These are phyloP conservation scores for Wickerhamiella domercqiae DNA, from an alignment of 805 yeast species.

Conservation along the genomic window DNA sequence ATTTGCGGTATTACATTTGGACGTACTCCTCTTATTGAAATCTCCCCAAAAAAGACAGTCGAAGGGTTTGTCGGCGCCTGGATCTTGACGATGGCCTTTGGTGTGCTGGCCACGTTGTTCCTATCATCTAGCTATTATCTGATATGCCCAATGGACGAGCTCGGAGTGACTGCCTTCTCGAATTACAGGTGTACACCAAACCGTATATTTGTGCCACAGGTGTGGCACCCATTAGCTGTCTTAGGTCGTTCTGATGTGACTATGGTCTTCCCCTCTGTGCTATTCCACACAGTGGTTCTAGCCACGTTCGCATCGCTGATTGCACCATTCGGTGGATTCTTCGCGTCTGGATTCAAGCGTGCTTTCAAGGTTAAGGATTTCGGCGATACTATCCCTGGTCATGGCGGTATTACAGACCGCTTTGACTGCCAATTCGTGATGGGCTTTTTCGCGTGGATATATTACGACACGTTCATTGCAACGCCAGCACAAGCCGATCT, in stretches of 20 bases:
- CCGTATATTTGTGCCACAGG: slow-evolving; percentile 76
- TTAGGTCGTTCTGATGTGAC: slow-evolving; percentile 14
- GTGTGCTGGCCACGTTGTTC: slow-evolving; percentile 47
- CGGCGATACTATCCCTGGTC: slow-evolving; percentile 97
- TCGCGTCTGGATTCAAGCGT: slow-evolving; percentile 93
- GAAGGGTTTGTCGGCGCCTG: slow-evolving; percentile 98
- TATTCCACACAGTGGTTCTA: slow-evolving; percentile 70
- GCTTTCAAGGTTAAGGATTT: slow-evolving; percentile 94
- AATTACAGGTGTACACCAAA: slow-evolving; percentile 64
- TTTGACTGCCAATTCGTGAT: slow-evolving; percentile 95
- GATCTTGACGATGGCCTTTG: slow-evolving; percentile 74
- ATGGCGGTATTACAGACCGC: slow-evolving; percentile 95
- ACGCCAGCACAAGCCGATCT: slow-evolving; percentile 36
- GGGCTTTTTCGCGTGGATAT: slow-evolving; percentile 89
- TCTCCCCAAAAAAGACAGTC: slow-evolving; percentile 93
- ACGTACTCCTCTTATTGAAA: slow-evolving; percentile 74
- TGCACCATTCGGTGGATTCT: slow-evolving; percentile 98
- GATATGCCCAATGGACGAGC: slow-evolving; percentile 69
- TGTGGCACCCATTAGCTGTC: slow-evolving; percentile 35
- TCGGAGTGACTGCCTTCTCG: slow-evolving; percentile 41
- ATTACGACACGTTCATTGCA: slow-evolving; percentile 83
- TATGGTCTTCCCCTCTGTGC: slow-evolving; percentile 65
- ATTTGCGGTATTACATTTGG: slow-evolving; percentile 96
- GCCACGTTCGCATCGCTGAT: slow-evolving; percentile 92
- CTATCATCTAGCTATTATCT: slow-evolving; percentile 55